These are phyloP conservation scores for Coffea canephora DNA, from an alignment of 257 asterid species.

Conservation along the genomic window DNA sequence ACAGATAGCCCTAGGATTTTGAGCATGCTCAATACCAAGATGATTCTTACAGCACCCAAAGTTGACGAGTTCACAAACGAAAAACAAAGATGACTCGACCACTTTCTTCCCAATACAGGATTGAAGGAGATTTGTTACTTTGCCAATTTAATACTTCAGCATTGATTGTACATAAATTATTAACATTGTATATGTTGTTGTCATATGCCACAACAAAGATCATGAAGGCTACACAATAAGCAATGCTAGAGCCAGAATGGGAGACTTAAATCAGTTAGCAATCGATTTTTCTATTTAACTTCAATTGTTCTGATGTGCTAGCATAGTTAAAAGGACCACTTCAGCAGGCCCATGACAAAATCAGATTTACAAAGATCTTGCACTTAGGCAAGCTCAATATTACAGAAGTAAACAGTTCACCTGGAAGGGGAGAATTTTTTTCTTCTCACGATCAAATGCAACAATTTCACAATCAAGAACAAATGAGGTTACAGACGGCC, in stretches of 20 bases:
- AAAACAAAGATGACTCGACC: neutral
- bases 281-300: too few relatives aligned
- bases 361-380: neutral
- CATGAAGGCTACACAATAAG: neutral
- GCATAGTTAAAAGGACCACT: neutral
- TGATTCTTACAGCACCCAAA: neutral
- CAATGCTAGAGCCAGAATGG: neutral
- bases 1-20: neutral
- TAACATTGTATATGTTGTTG: neutral
- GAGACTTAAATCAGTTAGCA: neutral
- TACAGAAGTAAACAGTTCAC: constrained; percentile 29
- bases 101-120: neutral
- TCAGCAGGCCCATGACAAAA: neutral
- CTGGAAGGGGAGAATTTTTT: constrained; percentile 91
- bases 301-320: neutral
- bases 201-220: neutral
- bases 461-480: constrained; percentile 98
- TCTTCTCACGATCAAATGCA: constrained; percentile 88
- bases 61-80: neutral
- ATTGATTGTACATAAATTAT: too few relatives aligned
- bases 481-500: constrained; percentile 68
- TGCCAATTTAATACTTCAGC: neutral
- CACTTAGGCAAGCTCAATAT: neutral
- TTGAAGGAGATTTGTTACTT: neutral
- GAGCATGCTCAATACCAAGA: neutral